Base-by-base conservation (phyloP, 139 green algal species). In the Marvania coccoides region DNA sequence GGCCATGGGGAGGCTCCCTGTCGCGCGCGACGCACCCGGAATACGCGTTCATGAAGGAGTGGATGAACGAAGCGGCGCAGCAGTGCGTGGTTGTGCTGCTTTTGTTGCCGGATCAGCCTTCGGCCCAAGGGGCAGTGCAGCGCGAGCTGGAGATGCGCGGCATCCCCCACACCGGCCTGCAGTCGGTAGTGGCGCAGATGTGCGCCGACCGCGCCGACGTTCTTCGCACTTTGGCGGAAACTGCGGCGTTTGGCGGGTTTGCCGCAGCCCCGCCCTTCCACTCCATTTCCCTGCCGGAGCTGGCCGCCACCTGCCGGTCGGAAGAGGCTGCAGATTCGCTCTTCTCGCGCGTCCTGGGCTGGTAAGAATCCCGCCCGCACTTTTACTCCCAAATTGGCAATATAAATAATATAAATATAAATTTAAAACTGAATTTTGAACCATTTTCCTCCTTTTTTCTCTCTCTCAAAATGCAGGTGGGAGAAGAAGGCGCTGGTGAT, bases 251-350 rank as follows among this genome's bases (percentile, higher is more conserved):
- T 26, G 37, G 6, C 15, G 7, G 15, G 19, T 45, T 12, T 28
- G 39, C 38, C 47, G 24, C 15, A 7, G 35, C 61, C 40, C 42
- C 24, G 9, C 45, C 70, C n/a, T 14, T 45, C 19, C 47, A 73
- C 39, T 64, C 64, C 23, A 69, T 78, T 24, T 65, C 40, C 28
- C 42, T 70, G 45, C 56, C 56, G n/a, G 71, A 78, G 47, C 71
- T 78, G 53, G 36, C 26, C n/a, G 64, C 63, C 15, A 66, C 54
- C 35, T 54, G 55, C 24, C 37, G 39, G 61, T 10, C 7, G 6
- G 69, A 71, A 40, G 39, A 13, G 23, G 36, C 31, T 10, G 67
- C 61, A 2, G 46, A 39, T 3, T 33, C 57, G 4, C 53, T 71
- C 56, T 67, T 65, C 59, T 39, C 42, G n/a, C 65, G 24, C 12